Base-by-base conservation (phyloP, 768 basidiomycete species). In the Lactarius hatsudake region DNA sequence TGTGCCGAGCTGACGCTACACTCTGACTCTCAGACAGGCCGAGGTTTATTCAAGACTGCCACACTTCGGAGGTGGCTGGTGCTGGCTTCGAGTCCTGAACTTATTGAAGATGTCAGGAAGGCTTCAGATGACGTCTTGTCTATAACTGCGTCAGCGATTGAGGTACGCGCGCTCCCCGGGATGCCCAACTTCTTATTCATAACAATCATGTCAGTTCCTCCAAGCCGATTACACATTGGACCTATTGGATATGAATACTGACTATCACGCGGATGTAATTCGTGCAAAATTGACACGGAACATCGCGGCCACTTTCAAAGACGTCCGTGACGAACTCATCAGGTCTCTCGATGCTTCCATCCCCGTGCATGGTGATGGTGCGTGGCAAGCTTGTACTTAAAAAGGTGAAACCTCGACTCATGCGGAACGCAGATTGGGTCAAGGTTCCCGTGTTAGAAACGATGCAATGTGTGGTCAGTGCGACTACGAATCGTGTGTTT, bases 271-370 rank as follows among this genome's bases (percentile, higher is more conserved):
- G 7, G 9, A 18, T 10, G 23, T 66, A 30, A 55, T 66, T 8
- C 65, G 65, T n/a, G 20, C 59, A 3, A 48, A 66, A 26, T 15
- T 66, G 30, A 66, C 65, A n/a, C 53, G 59, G 34, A 38, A 54
- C 15, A 54, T 56, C n/a, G 30, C n/a, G 2, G 15, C 7, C 4
- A 36, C 60, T 17, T 61, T 66, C 30, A 56, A 51, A 23, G 48
- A 51, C 12, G 20, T 45, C 43, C 43, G 9, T 45, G 43, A 45
- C 43, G 43, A 45, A n/a, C 43, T n/a, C 20, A 3, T 23, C 48
- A 5, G n/a, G 48, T 12, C 48, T 51, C 48, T 51, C n/a, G 45
- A 48, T 23, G n/a, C n/a, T n/a, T 48, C n/a, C 1, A 48, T 48
- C n/a, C 45, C 18, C 45, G 45, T 23, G n/a, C n/a, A 23, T 23